Conservation (phyloP, 1,139 yeast genomes). For the Pichia sp. region DNA sequence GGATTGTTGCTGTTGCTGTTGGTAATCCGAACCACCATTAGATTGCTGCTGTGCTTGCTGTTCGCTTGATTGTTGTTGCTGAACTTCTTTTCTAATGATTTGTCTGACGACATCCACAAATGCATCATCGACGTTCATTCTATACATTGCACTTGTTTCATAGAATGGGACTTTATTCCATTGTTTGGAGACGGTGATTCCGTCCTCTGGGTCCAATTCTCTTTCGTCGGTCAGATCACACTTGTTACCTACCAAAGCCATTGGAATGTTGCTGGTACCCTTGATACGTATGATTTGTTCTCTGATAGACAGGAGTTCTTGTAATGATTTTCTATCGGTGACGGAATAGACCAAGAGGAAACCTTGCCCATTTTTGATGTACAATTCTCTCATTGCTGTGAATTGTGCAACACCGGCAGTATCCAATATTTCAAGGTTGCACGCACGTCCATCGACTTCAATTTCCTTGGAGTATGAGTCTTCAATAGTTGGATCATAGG, state of each 20-base stretch:
- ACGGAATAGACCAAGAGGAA: conserved; percentile 82
- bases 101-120: conserved; percentile 58
- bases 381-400: conserved; percentile 91
- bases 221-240: conserved; percentile 81
- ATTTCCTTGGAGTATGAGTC: conserved; percentile 93
- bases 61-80: conserved; percentile 18
- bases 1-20: background rate
- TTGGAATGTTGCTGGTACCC: conserved; percentile 71
- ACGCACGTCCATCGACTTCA: conserved; percentile 88
- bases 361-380: conserved; percentile 94
- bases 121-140: conserved; percentile 92
- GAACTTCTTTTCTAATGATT: conserved; percentile 73
- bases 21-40: background rate
- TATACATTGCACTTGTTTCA: conserved; percentile 92
- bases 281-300: conserved; percentile 88
- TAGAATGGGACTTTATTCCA: conserved; percentile 75
- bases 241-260: conserved; percentile 74
- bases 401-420: conserved; percentile 99
- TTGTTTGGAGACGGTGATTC: conserved; percentile 69
- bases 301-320: conserved; percentile 73
- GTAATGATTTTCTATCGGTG: conserved; percentile 74
- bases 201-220: conserved; percentile 80
- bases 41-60: conserved; percentile 7
- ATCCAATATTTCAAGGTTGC: conserved; percentile 90
- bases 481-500: conserved; percentile 97